These are phyloP conservation scores for Fusarium protoensiforme DNA, from an alignment of 2,329 filamentous ascomycete genomes.

Conservation along the genomic window DNA sequence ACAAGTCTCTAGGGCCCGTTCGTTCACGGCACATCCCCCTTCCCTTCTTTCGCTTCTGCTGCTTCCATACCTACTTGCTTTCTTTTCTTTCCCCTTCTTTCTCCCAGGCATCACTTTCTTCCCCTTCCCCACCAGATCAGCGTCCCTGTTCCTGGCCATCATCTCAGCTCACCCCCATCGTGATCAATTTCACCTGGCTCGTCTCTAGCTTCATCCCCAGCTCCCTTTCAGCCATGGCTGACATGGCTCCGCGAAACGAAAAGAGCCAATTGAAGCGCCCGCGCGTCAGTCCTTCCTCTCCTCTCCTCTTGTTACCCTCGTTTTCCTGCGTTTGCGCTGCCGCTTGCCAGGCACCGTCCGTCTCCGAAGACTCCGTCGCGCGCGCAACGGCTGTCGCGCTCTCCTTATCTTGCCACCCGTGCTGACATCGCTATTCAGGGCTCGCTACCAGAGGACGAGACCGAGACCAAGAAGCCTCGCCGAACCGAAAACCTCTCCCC, in stretches of 20 bases:
- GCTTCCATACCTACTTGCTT: constrained; percentile 9
- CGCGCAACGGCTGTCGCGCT: constrained; percentile 12
- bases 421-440: constrained; percentile 59
- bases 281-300: constrained; percentile 66
- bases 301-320: constrained; percentile 4
- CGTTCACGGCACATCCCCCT: constrained; percentile 39
- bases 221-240: constrained; percentile 36
- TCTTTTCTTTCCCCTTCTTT: constrained; percentile 13
- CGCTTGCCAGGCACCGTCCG: constrained; percentile 5
- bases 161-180: constrained; percentile 15
- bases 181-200: constrained; percentile 24
- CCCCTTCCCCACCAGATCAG: constrained; percentile 15
- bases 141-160: constrained; percentile 1
- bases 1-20: constrained; percentile 32
- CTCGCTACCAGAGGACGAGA: constrained; percentile 71
- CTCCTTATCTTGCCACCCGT: constrained; percentile 11
- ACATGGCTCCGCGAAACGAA: constrained; percentile 72
- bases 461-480: constrained; percentile 84
- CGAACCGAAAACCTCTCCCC: constrained; percentile 78
- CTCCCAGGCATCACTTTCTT: constrained; percentile 38
- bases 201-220: constrained; percentile 31
- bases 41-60: constrained; percentile 26
- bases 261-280: constrained; percentile 88
- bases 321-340: not conserved
- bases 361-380: constrained; percentile 7